Evolutionary conservation across 2,329 filamentous ascomycete genomes (phyloP), one percentile per base, ranked within the genome.

Genomic region (Alternaria burnsii): DNA sequence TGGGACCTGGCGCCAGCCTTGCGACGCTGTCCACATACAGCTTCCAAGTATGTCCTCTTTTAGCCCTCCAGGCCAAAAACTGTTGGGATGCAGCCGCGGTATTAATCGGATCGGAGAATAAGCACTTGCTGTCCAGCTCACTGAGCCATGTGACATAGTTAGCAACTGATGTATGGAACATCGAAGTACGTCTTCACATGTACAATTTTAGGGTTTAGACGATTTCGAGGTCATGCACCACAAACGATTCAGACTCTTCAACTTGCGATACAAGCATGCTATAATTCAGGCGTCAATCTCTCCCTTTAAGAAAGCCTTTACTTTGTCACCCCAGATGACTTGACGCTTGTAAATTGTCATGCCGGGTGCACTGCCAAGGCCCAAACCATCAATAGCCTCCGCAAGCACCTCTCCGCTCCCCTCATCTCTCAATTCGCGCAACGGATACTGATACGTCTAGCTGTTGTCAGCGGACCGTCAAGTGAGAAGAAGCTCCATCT

Each of bases 271-370:
- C 18, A 48, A 2, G 20, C 9, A 22, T 18, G 18, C 10, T 26
- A 18, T 26, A 50, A 20, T 34, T 69, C 48, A 65, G 18, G 8
- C 55, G 26, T 67, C 61, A 40, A 71, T 65, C 54, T 71, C 65
- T 1, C 71, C 70, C 40, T 69, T 79, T 62, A 88, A 68, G 76
- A 82, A 88, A 48, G 76, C 77, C 71, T 82, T 83, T 12, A 87
- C 83, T 55, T 82, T 83, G 42, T 85, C 80, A 10, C 83, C 86
- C 87, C 86, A 89, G 0, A 86, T 80, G 16, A 83, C 79, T 8
- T 81, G 81, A 30, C 83, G 76, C 76, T 89, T 90, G 71, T 90
- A 90, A 47, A 82, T 79, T 61, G 81, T 78, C 74, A 89, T 88
- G 18, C 74, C 79, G 2, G 87, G 87, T 46, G 84, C 84, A 79